Conservation (phyloP, 139 green algal genomes). For the Chlamydomonas sp. region DNA sequence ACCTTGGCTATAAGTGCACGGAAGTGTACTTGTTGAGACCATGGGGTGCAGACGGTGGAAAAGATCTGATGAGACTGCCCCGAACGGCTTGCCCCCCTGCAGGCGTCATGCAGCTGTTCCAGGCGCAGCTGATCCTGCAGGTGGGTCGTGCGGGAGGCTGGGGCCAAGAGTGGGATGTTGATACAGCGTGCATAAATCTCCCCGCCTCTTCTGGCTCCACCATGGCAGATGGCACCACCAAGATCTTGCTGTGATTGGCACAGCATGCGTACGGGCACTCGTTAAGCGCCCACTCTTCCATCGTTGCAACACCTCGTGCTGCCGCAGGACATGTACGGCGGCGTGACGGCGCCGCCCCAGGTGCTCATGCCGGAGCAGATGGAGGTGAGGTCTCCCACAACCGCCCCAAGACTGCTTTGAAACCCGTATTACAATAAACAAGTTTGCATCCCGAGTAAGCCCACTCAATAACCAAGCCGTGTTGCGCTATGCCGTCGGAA, state of each 20-base stretch:
- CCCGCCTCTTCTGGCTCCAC: too few relatives aligned
- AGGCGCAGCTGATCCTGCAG: conserved; percentile 41
- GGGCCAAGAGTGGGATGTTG: not conserved
- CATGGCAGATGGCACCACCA: too few relatives aligned
- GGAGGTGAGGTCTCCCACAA: not conserved
- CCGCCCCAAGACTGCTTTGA: not conserved
- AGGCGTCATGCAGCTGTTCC: conserved; percentile 40
- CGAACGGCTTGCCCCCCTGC: not conserved
- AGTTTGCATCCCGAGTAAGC: not conserved
- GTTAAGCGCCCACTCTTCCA: not conserved
- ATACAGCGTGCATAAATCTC: too few relatives aligned
- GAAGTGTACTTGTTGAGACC: too few relatives aligned
- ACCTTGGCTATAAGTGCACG: too few relatives aligned
- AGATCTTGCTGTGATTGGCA: not conserved
- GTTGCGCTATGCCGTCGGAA: too few relatives aligned
- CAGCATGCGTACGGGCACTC: not conserved
- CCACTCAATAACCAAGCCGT: too few relatives aligned
- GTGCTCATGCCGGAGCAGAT: conserved; percentile 13
- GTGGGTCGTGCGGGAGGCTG: not conserved
- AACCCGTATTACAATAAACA: not conserved
- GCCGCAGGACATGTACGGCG: conserved; percentile 7
- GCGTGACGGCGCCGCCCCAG: not conserved
- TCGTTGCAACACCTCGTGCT: not conserved
- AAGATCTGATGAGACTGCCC: too few relatives aligned
- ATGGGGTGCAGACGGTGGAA: too few relatives aligned